Evolutionary conservation across 805 yeast genomes (phyloP), one percentile per base, ranked within the genome.

Genomic region (Ogataea polymorpha): DNA sequence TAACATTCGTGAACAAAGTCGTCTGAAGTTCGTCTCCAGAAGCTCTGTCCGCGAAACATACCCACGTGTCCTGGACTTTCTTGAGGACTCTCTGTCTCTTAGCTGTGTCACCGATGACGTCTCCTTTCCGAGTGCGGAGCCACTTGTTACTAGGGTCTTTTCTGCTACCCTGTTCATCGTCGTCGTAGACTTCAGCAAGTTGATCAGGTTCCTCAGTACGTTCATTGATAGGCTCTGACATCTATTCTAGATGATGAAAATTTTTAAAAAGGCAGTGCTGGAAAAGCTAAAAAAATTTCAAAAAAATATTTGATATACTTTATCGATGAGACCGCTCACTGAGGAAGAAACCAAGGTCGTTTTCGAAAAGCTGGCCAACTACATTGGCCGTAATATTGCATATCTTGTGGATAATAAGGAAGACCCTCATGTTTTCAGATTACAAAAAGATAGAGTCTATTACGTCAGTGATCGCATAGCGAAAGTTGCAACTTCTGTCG

Each of bases 311-410:
- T 25, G 21, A 15, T 14, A 27, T 26, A 12, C 14, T 23, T 33
- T 28, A 21, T 23, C 26, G 26, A 91, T 91, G 99, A 84, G 99
- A 74, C 87, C 89, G 37, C 75, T 91, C 51, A 91, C 98, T 50
- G 99, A 91, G 62, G 96, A 89, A 63, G 99, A 93, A 63, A 91
- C 99, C 31, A 88, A 86, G 63, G 91, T 84, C 13, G 96, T 93
- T 30, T 91, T 93, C 63, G 98, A 93, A 61, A 93, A 93, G 67
- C 76, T 93, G 42, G 97, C 98, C 46, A 91, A 85, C 63, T 93
- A 93, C 59, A 86, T 93, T 51, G 99, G 99, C n/a, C 76, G 96
- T 63, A 93, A 91, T 65, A 91, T 93, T 43, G 80, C 96, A 5
- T 80, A 80, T 47, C 69, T 93, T 44, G 87, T 93, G 44, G 95